Evolutionary conservation across 2,329 filamentous ascomycete genomes (phyloP).

Genomic region (Nigrospora osmanthi): DNA sequence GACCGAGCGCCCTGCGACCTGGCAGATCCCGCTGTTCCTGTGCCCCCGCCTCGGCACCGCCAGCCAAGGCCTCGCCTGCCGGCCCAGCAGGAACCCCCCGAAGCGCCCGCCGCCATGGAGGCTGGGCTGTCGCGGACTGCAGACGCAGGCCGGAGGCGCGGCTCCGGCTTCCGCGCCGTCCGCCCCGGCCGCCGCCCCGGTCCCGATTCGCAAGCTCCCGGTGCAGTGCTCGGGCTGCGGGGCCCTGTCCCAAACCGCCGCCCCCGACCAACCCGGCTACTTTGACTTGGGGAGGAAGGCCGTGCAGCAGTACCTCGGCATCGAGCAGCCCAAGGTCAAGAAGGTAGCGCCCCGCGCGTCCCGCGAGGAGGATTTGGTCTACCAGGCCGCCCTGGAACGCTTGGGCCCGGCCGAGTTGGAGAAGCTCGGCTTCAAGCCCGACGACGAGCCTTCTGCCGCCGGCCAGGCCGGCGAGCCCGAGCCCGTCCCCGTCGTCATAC

Average conservation of each 20-base stretch:
- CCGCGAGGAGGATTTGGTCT: constrained; percentile 35
- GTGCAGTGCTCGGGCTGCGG: constrained; percentile 57
- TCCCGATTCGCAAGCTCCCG: constrained; percentile 32
- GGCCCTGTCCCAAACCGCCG: constrained; percentile 50
- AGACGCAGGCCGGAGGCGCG: constrained; percentile 11
- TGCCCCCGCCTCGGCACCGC: constrained; percentile 33
- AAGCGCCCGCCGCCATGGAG: constrained; percentile 10
- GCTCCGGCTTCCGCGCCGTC: neutral
- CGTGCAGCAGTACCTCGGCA: constrained; percentile 38
- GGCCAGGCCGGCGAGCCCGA: too few relatives aligned
- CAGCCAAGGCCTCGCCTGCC: constrained; percentile 22
- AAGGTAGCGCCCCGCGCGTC: constrained; percentile 1
- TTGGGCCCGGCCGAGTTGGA: constrained; percentile 33
- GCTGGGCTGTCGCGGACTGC: constrained; percentile 17
- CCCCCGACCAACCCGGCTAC: constrained; percentile 46
- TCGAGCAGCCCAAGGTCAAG: constrained; percentile 15
- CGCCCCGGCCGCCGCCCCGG: constrained; percentile 5
- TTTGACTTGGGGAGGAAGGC: constrained; percentile 44
- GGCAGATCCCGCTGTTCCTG: constrained; percentile 38
- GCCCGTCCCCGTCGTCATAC: too few relatives aligned
- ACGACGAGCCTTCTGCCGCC: constrained; percentile 20
- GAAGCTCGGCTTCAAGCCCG: constrained; percentile 37
- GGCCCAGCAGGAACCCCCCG: constrained; percentile 5
- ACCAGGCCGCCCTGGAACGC: constrained; percentile 34
- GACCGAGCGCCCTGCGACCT: constrained; percentile 23